Evolutionary conservation across 2,329 filamentous ascomycete genomes (phyloP).

Genomic region (Aspergillus jensenii): DNA sequence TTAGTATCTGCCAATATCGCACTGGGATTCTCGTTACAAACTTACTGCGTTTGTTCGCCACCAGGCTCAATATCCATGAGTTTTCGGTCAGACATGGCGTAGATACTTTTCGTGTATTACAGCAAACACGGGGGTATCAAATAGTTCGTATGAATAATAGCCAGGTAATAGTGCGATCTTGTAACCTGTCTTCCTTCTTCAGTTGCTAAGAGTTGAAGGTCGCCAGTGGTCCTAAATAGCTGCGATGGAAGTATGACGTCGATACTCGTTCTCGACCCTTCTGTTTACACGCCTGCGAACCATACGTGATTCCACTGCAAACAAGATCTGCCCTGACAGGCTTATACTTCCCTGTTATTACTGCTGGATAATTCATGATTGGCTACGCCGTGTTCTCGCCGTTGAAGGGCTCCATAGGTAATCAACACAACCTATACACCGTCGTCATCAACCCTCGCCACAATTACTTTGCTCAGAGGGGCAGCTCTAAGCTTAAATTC

Average conservation of each 20-base stretch:
- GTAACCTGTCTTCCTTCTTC: neutral
- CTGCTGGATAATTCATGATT: too few species aligned
- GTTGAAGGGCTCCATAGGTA: too few species aligned
- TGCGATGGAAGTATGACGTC: constrained; percentile 2
- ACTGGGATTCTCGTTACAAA: neutral
- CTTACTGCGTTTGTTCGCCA: constrained; percentile 60
- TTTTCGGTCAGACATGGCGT: constrained; percentile 49
- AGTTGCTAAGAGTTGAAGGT: neutral
- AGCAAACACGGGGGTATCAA: neutral
- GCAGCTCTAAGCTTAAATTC: too few species aligned
- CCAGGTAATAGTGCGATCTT: neutral
- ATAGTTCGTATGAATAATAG: neutral
- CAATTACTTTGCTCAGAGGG: too few species aligned
- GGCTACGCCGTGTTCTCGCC: too few species aligned
- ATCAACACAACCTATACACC: too few species aligned
- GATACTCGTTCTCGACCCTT: neutral
- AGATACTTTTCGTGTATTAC: neutral
- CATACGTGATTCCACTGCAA: neutral
- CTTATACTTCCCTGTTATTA: too few species aligned
- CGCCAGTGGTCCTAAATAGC: neutral
- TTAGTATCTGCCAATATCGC: neutral
- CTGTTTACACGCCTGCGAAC: neutral
- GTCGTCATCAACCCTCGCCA: too few species aligned
- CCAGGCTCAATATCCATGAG: constrained; percentile 61
- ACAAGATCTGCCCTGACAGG: neutral